Evolutionary conservation across 108 stramenopile species (phyloP).

Genomic region (Pseudonitzschia delicatissima): DNA sequence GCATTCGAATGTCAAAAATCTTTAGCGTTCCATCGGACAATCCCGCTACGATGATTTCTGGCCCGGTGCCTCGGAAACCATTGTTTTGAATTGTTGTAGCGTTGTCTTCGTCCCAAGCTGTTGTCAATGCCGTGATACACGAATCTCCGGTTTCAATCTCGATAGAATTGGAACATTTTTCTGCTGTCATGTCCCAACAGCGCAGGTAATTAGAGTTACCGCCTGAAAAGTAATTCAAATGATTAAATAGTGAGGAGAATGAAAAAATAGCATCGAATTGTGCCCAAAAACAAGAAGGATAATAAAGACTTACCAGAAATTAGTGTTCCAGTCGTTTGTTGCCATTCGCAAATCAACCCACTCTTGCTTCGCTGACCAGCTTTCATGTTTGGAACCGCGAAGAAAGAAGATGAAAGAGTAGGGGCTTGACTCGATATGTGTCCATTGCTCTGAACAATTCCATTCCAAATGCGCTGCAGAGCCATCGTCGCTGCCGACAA

Average conservation of each 20-base stretch:
- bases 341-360: slow-evolving; percentile 90
- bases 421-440: slow-evolving; percentile 38
- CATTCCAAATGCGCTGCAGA: slow-evolving; percentile 87
- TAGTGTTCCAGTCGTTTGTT: slow-evolving; percentile 64
- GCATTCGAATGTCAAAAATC: slow-evolving; percentile 83
- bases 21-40: slow-evolving; percentile 83
- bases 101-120: slow-evolving; percentile 63
- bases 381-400: slow-evolving; percentile 78
- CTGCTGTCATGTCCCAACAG: slow-evolving; percentile 91
- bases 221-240: slow-evolving; percentile 29
- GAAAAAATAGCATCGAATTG: not conserved
- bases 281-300: not conserved
- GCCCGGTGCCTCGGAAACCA: slow-evolving; percentile 59
- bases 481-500: slow-evolving; percentile 92
- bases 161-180: slow-evolving; percentile 56
- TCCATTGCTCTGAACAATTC: slow-evolving; percentile 64
- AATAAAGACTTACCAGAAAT: slow-evolving; percentile 30
- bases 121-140: slow-evolving; percentile 80
- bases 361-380: slow-evolving; percentile 55
- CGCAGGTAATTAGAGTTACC: slow-evolving; percentile 74
- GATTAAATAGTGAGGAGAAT: not conserved
- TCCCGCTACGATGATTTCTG: slow-evolving; percentile 82
- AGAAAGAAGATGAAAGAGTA: slow-evolving; percentile 77
- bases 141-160: slow-evolving; percentile 58
- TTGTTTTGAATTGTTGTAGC: slow-evolving; percentile 6